Evolutionary conservation across 192 early-diverging fungal genomes (phyloP).

Genomic region (Chytriomyces sp.): DNA sequence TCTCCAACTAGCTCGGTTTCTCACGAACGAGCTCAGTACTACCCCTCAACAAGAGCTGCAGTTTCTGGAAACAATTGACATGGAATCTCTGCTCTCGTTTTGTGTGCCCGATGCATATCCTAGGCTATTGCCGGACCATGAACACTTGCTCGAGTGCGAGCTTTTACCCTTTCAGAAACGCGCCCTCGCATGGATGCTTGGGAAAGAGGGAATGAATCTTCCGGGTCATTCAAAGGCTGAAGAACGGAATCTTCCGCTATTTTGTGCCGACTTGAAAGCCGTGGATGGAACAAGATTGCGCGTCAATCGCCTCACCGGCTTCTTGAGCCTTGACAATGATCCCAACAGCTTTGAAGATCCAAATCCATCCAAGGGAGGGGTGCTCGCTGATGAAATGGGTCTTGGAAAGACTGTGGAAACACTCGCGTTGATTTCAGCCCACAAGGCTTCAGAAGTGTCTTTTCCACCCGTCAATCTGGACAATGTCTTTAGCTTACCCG

Average conservation of each 20-base stretch:
- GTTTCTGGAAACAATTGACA: background rate
- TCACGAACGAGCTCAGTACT: background rate
- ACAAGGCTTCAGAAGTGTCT: slow-evolving; percentile 31
- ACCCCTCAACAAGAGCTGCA: background rate
- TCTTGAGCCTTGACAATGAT: background rate
- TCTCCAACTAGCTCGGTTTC: background rate
- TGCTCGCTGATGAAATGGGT: slow-evolving; percentile 64
- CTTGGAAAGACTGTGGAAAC: slow-evolving; percentile 71
- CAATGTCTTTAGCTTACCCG: background rate
- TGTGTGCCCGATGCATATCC: background rate
- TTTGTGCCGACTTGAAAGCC: background rate
- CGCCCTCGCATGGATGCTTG: slow-evolving; percentile 50
- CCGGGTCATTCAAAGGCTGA: too few relatives aligned
- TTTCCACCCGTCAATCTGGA: background rate
- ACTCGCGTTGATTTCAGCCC: slow-evolving; percentile 58
- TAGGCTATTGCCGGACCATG: background rate
- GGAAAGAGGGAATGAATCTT: slow-evolving; percentile 29
- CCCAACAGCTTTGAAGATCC: background rate
- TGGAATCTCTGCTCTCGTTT: background rate
- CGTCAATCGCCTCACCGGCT: slow-evolving; percentile 13
- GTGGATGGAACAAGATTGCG: background rate
- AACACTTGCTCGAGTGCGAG: background rate
- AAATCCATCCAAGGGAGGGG: slow-evolving; percentile 36
- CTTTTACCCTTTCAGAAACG: slow-evolving; percentile 38
- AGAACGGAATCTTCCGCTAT: background rate